A percentile compares a stretch with the other conserved stretches of the same genome.
Conservation (phyloP, 129 eudicot species). For the Flaveria trinervia region DNA sequence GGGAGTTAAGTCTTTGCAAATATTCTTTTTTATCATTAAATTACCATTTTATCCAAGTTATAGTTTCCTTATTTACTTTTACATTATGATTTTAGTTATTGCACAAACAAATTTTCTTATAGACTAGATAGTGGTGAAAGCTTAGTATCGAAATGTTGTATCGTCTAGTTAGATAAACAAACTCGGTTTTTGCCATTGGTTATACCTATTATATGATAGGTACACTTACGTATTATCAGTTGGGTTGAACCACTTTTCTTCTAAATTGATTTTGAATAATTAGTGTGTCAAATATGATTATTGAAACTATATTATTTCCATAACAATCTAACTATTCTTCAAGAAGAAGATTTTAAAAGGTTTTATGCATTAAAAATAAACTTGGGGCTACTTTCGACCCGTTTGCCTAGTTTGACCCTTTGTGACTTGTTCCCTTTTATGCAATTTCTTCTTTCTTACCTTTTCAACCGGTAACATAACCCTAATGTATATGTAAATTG, state of each 20-base stretch:
- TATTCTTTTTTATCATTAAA: background rate
- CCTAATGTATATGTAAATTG: background rate
- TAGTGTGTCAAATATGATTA: constrained; percentile 2
- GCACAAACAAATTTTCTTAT: background rate
- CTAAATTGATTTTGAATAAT: background rate
- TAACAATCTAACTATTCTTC: background rate
- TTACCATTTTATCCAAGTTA: background rate
- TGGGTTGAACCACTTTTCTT: background rate
- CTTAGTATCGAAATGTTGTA: background rate
- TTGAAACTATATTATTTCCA: background rate
- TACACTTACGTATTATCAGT: background rate
- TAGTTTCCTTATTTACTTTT: background rate
- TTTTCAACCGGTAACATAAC: background rate
- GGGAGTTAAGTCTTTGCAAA: background rate
- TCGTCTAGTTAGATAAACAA: background rate
- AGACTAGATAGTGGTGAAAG: background rate
- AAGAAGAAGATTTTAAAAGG: background rate
- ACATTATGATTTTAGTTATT: background rate
- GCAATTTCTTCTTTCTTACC: background rate
- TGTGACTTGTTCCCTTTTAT: background rate
- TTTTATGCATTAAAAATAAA: background rate
- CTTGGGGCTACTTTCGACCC: background rate
- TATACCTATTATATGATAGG: background rate
- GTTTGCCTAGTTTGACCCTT: background rate
- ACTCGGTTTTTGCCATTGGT: background rate